These are phyloP conservation scores for Dalbergia cultrata DNA, from an alignment of 306 rosid species.

Conservation along the genomic window DNA sequence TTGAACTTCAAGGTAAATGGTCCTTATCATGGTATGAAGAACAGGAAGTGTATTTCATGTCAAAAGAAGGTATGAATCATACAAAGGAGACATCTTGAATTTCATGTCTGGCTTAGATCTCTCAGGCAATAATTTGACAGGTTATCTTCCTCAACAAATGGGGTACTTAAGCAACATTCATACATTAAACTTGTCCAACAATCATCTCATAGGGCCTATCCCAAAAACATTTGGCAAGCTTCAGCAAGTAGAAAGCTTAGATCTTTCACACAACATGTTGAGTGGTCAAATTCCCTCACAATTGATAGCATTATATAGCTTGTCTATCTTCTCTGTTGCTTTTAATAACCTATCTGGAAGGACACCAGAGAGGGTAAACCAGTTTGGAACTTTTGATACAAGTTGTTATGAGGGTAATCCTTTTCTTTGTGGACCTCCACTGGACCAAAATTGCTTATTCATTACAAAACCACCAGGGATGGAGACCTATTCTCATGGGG, in stretches of 20 bases:
- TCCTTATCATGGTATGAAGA: background rate
- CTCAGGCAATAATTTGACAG: conserved; percentile 1
- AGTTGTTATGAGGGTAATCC: no score
- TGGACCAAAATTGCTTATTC: no score
- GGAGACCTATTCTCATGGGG: no score
- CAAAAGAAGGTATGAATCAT: conserved; percentile 21
- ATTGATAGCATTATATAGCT: background rate
- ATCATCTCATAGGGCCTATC: background rate
- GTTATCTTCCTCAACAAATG: conserved; percentile 20
- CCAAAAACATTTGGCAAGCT: conserved; percentile 24
- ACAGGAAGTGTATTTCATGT: conserved; percentile 7
- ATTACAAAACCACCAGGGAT: no score
- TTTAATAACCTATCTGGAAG: conserved; percentile 25
- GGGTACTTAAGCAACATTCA: conserved; percentile 9
- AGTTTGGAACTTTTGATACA: no score
- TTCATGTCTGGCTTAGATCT: conserved; percentile 44
- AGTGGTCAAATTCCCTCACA: conserved; percentile 15
- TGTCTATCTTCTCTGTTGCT: conserved; percentile 17
- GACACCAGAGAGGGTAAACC: background rate
- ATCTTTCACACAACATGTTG: conserved; percentile 15
- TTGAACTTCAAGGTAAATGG: no score
- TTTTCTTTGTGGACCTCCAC: no score
- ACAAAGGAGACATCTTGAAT: conserved; percentile 9
- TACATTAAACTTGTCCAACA: conserved; percentile 40
- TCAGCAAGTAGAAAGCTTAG: background rate